A percentile compares a stretch with the other conserved stretches of the same genome.
Conservation (phyloP, 2,329 filamentous ascomycete genomes). For the Aspergillus uvarum region DNA sequence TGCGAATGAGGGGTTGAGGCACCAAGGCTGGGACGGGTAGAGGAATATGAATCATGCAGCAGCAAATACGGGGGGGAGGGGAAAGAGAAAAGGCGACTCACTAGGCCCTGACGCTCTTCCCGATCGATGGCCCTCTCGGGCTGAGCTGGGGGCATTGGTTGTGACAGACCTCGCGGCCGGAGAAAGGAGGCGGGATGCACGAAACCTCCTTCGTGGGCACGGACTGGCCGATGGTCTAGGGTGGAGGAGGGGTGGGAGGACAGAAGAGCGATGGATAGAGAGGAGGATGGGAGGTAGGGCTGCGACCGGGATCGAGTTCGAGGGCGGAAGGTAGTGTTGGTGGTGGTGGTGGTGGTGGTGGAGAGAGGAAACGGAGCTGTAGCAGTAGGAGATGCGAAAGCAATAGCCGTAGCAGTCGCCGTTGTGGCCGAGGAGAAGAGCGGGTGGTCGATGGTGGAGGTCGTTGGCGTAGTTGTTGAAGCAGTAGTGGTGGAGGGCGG, state of each 20-base stretch:
- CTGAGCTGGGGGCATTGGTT: constrained; percentile 42
- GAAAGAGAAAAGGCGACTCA: constrained; percentile 31
- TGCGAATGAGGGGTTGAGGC: constrained; percentile 3
- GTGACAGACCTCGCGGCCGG: constrained; percentile 40
- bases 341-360: constrained; percentile 8
- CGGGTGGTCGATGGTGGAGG: neutral
- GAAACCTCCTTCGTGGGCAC: constrained; percentile 47
- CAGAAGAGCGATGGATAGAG: neutral
- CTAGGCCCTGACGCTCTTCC: constrained; percentile 52
- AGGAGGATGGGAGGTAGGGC: neutral
- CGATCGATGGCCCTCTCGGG: constrained; percentile 49
- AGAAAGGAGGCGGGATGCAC: constrained; percentile 52
- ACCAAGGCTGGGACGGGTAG: constrained; percentile 5
- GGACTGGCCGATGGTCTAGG: constrained; percentile 13
- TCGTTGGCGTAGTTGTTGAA: constrained; percentile 8
- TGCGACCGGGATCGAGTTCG: neutral
- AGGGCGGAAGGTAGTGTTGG: neutral
- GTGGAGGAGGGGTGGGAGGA: constrained; percentile 12
- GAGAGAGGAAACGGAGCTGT: constrained; percentile 11
- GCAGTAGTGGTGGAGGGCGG: constrained; percentile 17
- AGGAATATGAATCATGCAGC: neutral
- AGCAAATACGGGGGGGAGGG: constrained; percentile 5
- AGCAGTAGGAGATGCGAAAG: constrained; percentile 7
- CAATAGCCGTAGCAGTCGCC: constrained; percentile 13
- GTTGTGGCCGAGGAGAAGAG: constrained; percentile 7